These are phyloP conservation scores for Danielia oregonensis DNA, from an alignment of 805 yeast genomes.

Conservation along the genomic window DNA sequence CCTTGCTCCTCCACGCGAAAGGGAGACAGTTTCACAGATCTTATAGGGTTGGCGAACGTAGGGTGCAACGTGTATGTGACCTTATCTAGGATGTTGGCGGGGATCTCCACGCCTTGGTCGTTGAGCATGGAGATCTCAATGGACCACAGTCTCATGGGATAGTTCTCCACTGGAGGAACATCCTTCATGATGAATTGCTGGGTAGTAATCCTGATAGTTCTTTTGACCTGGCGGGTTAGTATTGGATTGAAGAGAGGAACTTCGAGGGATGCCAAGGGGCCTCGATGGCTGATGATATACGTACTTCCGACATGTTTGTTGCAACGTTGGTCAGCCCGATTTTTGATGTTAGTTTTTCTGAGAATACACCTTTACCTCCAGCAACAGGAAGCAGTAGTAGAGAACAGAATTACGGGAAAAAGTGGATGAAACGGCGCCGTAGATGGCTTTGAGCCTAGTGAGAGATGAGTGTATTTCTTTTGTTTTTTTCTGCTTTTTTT, in stretches of 20 bases:
- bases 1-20: constrained; percentile 89
- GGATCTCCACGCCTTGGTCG: constrained; percentile 74
- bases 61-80: constrained; percentile 94
- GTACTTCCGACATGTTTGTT: constrained; percentile 21
- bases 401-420: no score
- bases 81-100: constrained; percentile 85
- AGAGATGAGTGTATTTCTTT: no score
- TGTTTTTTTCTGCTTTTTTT: no score
- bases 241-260: not conserved
- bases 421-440: no score
- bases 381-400: no score
- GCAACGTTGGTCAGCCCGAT: not conserved
- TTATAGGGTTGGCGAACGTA: constrained; percentile 84
- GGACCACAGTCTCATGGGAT: constrained; percentile 94
- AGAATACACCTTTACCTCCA: not conserved
- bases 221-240: constrained; percentile 50
- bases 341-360: not conserved
- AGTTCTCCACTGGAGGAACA: constrained; percentile 81
- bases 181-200: constrained; percentile 78
- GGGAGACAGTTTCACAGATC: constrained; percentile 78
- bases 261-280: not conserved
- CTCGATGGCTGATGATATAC: constrained; percentile 3
- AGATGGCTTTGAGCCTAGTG: no score
- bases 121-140: constrained; percentile 73
- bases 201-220: constrained; percentile 86